A percentile compares a stretch with the other conserved stretches of the same genome.
Conservation (phyloP, 805 yeast genomes). For the Candida xyloterini region DNA sequence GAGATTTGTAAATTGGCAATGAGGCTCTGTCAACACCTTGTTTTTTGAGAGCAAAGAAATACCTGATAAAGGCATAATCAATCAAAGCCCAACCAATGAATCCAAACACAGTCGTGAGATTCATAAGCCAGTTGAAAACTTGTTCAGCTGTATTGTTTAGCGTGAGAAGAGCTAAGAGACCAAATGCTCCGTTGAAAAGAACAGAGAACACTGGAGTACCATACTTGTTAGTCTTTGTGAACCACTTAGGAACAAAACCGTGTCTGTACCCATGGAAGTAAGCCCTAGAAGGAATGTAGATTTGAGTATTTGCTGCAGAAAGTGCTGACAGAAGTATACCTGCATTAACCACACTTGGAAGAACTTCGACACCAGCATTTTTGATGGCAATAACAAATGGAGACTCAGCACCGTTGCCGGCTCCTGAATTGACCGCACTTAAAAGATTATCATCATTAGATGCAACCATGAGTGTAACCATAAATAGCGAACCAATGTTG, state of each 20-base stretch:
- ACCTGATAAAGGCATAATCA: slow-evolving; percentile 61
- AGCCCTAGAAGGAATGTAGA: slow-evolving; percentile 69
- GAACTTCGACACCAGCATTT: slow-evolving; percentile 61
- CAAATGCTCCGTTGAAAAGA: slow-evolving; percentile 54
- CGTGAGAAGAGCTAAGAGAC: slow-evolving; percentile 59
- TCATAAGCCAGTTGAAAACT: slow-evolving; percentile 70
- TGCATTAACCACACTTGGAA: slow-evolving; percentile 72
- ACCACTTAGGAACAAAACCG: slow-evolving; percentile 53
- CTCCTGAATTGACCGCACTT: slow-evolving; percentile 34
- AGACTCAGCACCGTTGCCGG: slow-evolving; percentile 50
- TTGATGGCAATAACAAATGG: slow-evolving; percentile 72
- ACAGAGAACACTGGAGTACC: slow-evolving; percentile 68
- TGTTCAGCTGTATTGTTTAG: slow-evolving; percentile 50
- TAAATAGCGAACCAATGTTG: slow-evolving; percentile 62
- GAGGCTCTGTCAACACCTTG: slow-evolving; percentile 66
- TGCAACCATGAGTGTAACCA: slow-evolving; percentile 70
- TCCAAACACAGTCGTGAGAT: slow-evolving; percentile 76
- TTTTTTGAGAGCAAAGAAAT: slow-evolving; percentile 59
- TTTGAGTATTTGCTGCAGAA: slow-evolving; percentile 78
- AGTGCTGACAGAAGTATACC: slow-evolving; percentile 63
- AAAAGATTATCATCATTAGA: slow-evolving; percentile 48
- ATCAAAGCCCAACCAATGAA: slow-evolving; percentile 71
- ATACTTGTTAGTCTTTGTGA: slow-evolving; percentile 44
- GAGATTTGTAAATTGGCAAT: slow-evolving; percentile 67
- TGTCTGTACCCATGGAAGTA: slow-evolving; percentile 63